A percentile compares a stretch with the other conserved stretches of the same genome.
Conservation (phyloP, 768 basidiomycete genomes). For the Suillus alpinus region DNA sequence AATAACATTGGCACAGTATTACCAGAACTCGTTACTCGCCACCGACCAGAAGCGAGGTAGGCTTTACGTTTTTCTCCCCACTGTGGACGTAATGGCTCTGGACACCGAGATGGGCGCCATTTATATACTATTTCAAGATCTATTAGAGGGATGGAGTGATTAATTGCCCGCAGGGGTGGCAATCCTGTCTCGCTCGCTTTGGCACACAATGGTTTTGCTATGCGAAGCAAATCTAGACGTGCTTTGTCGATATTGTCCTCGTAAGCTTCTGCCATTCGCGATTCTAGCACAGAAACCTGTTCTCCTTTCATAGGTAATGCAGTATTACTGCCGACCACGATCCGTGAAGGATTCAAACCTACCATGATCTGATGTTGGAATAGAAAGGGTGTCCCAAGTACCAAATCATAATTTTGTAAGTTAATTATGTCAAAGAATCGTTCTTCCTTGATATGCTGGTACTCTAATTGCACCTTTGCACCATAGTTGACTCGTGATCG, state of each 20-base stretch:
- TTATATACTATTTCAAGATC: slow-evolving; percentile 16
- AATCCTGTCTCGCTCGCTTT: slow-evolving; percentile 8
- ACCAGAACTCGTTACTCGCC: too few relatives aligned
- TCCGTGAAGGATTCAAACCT: slow-evolving; percentile 22
- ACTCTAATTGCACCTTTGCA: slow-evolving; percentile 24
- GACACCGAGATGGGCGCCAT: neutral
- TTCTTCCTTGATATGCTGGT: slow-evolving; percentile 7
- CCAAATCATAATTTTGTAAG: slow-evolving; percentile 35
- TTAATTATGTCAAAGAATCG: slow-evolving; percentile 37
- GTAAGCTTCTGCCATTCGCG: neutral
- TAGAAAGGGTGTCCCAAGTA: slow-evolving; percentile 38
- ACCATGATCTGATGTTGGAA: slow-evolving; percentile 28
- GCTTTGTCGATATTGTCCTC: neutral
- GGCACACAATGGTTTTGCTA: neutral
- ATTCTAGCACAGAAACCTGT: neutral
- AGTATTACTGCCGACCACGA: slow-evolving; percentile 4
- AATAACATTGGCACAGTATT: too few relatives aligned
- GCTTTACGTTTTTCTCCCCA: neutral
- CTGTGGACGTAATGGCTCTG: neutral
- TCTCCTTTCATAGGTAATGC: neutral
- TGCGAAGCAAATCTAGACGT: accelerated
- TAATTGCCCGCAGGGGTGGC: slow-evolving; percentile 38
- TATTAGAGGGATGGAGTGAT: slow-evolving; percentile 40
- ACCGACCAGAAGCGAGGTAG: slow-evolving; percentile 30
- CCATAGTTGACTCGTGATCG: too few relatives aligned